Evolutionary conservation across 1,284 basidiomycete species (phyloP), one percentile per base, ranked within the genome.

Genomic region (Ganoderma multipileum): DNA sequence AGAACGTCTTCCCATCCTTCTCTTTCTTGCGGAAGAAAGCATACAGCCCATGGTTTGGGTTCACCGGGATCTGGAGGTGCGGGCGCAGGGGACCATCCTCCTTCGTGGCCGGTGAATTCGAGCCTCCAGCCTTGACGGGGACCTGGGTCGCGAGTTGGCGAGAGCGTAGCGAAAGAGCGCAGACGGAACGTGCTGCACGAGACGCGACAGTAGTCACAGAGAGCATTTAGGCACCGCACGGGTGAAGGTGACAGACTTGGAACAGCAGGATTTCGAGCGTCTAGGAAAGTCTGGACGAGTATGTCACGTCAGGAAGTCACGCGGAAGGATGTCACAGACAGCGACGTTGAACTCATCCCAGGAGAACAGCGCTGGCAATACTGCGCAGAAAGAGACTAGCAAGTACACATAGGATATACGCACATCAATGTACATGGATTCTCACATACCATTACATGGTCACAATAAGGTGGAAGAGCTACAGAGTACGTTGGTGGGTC

Each of bases 11-110:
- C 5, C 79, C 82, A n/a, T 83, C 81, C 44, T 78, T 75, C 60
- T 76, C 77, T 61, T 84, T 87, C 74, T 83, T 84, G 69, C 92
- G 83, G 79, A 95, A 95, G 79, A 95, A 94, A 0, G 83, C 88
- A 75, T 87, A 94, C 7, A 95, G 84, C 0, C 92, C 92, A 76
- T 95, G 93, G 69, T 90, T 85, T 23, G 82, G 79, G 68, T 85
- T 81, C 39, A 86, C 82, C 5, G 80, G 57, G 58, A 87, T 76
- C 44, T 79, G 79, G 30, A 85, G 76, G 65, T 85, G 85, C 0
- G 84, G 85, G 28, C 85, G 79, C 58, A 79, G 77, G 38, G 80
- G 76, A 7, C 78, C 77, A n/a, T 74, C 74, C 23, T 66, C 54
- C 8, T 67, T 60, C 44, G 68, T 55, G 52, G 30, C 16, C 52